Base-by-base conservation (phyloP, 345 rosid genomes). In the Zanthoxylum bungeanum region DNA sequence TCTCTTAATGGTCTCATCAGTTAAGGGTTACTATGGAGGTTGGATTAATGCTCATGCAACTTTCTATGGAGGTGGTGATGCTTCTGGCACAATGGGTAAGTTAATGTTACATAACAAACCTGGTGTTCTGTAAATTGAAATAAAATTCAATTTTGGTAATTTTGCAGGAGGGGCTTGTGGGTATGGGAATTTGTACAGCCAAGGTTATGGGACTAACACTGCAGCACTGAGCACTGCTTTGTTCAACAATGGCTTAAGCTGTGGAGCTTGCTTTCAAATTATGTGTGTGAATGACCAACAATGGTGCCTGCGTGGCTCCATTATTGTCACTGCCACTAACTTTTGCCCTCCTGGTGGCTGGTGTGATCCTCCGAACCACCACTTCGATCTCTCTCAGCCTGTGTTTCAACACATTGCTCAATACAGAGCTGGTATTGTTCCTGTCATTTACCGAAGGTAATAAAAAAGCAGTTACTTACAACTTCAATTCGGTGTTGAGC, bases 331-430 rank as follows among this genome's bases (percentile, higher is more conserved):
- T 6, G 92, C 96, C 44, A 90, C 96, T 49, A 90, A 90, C 77
- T 90, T 90, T 71, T 90, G 96, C 81, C 96, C 93, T 27, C 93
- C 96, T n/a, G 93, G 96, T 10, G 96, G 96, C 46, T 87, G 88
- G 81, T 90, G 96, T 47, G 91, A 90, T 80, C 89, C 94, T 79
- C 91, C 94, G 1, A 83, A 85, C 67, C 91, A 73, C 67, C 96
- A 90, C 74, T 90, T 90, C 25, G 96, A 90, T 64, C 89, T 90
- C 68, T 90, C 96, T 70, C 96, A 90, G 74, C 96, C 96, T 0
- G 76, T 88, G 51, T 90, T 85, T 76, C 85, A 90, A 55, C 85
- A 72, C 60, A 90, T 90, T 51, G 96, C 93, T 14, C 84, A 78
- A 12, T 90, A 90, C 73, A 85, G 73, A 70, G 87, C 96, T 19